Conservation (phyloP, 2,329 filamentous ascomycete genomes). For the Verruconis gallopava region DNA sequence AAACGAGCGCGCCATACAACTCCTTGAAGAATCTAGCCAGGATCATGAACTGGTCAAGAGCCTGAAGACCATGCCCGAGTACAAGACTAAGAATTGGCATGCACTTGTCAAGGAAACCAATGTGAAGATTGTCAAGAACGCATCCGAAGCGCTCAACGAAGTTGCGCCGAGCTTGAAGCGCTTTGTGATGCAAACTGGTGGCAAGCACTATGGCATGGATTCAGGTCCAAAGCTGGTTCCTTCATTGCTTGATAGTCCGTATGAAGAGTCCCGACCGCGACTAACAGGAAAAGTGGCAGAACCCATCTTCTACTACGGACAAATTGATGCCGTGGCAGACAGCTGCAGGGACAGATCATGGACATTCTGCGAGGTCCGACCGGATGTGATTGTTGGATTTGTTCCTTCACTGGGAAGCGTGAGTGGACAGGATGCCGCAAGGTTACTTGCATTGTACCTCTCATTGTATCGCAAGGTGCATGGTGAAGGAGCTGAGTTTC, state of each 20-base stretch:
- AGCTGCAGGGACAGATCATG: slow-evolving; percentile 27
- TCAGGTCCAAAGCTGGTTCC: neutral
- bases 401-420: slow-evolving; percentile 22
- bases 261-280: slow-evolving; percentile 28
- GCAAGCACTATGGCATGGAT: neutral
- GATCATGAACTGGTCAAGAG: neutral
- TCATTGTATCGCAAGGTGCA: neutral
- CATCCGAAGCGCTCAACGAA: slow-evolving; percentile 12
- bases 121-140: slow-evolving; percentile 20
- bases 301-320: slow-evolving; percentile 36
- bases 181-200: slow-evolving; percentile 2
- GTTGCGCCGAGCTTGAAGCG: neutral
- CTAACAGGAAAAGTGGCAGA: slow-evolving; percentile 30
- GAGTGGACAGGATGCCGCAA: neutral
- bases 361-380: slow-evolving; percentile 33
- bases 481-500: slow-evolving; percentile 21
- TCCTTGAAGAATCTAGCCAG: too few species aligned
- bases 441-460: neutral
- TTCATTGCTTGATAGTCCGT: slow-evolving; percentile 17
- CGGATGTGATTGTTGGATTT: slow-evolving; percentile 32
- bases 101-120: neutral
- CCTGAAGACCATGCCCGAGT: neutral
- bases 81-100: neutral
- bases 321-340: slow-evolving; percentile 28
- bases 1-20: neutral